These are phyloP conservation scores for Lipomyces starkeyi DNA, from an alignment of 805 yeast genomes.

Conservation along the genomic window DNA sequence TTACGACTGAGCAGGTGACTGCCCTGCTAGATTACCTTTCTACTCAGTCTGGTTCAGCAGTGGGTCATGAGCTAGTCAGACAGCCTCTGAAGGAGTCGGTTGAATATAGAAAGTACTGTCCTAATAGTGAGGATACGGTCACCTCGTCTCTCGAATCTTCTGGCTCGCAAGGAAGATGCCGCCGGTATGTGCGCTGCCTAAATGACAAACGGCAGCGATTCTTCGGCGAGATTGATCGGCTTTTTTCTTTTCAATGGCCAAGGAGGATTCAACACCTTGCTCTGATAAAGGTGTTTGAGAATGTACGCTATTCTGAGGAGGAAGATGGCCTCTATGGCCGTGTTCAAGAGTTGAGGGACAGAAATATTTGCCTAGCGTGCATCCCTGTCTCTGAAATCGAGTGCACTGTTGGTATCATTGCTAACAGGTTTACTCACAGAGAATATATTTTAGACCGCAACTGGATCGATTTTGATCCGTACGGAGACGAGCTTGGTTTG, in stretches of 20 bases:
- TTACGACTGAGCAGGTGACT: constrained; percentile 2
- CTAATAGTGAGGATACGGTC: background rate
- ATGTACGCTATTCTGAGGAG: constrained; percentile 4
- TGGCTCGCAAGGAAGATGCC: background rate
- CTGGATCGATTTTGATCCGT: constrained; percentile 6
- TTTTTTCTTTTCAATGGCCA: background rate
- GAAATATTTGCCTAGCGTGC: background rate
- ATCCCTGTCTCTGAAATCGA: constrained; percentile 10
- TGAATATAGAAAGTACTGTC: constrained; percentile 6
- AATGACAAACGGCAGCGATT: constrained; percentile 6
- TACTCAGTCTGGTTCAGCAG: background rate
- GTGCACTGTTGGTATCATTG: constrained; percentile 8
- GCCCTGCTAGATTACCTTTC: background rate
- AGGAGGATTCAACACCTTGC: constrained; percentile 9
- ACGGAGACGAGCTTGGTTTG: background rate
- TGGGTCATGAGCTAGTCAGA: constrained; percentile 6
- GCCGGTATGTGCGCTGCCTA: constrained; percentile 9
- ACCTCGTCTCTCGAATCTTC: background rate
- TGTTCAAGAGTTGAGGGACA: constrained; percentile 2
- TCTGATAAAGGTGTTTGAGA: constrained; percentile 8
- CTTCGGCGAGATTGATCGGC: constrained; percentile 5
- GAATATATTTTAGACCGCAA: constrained; percentile 4
- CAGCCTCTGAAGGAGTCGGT: constrained; percentile 1
- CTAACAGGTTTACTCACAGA: background rate
- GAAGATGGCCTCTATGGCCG: background rate